Base-by-base conservation (phyloP, 1,139 yeast species). In the Candida sp. region DNA sequence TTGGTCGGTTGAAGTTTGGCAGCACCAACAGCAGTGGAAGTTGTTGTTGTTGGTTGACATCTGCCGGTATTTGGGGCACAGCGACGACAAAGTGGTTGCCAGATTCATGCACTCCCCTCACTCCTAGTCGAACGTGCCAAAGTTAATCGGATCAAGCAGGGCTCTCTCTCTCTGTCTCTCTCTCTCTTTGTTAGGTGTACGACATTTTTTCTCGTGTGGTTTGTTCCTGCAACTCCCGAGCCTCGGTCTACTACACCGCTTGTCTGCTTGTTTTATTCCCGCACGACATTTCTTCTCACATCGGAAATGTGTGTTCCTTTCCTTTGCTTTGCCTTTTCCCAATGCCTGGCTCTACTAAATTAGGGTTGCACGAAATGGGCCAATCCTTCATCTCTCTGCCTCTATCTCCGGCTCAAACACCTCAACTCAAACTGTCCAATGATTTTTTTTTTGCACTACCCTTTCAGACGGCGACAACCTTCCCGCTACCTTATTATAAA, bases 301-400 rank as follows among this genome's bases (percentile, higher is more conserved):
- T 42, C 45, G 45, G 45, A 33, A 32, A 32, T 42, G 45, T 31
- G 45, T 42, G 9, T 42, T 42, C 44, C 44, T 32, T 42, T 32
- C 22, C 22, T 9, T 5, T 32, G 2, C 25, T 37, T 35, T 34
- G 5, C 12, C 38, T 11, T 12, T 32, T 32, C n/a, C 35, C 12
- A 33, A 12, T 33, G 17, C 12, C 17, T 17, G 17, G 17, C 17
- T 17, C 17, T 17, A 17, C 17, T 17, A 17, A 17, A 17, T 17
- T 17, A 17, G 17, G 17, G 17, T 17, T 17, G 17, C 17, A 17
- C 17, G 2, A 17, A 17, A 17, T 17, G 17, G 17, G 17, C 17
- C 17, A 17, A 17, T 17, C 17, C 17, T 17, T 17, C 17, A 17
- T 17, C 17, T 17, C 17, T 17, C 17, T 17, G 17, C 2, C 17